Conservation (phyloP, 192 early-diverging fungal genomes). For the Podila epicladia region DNA sequence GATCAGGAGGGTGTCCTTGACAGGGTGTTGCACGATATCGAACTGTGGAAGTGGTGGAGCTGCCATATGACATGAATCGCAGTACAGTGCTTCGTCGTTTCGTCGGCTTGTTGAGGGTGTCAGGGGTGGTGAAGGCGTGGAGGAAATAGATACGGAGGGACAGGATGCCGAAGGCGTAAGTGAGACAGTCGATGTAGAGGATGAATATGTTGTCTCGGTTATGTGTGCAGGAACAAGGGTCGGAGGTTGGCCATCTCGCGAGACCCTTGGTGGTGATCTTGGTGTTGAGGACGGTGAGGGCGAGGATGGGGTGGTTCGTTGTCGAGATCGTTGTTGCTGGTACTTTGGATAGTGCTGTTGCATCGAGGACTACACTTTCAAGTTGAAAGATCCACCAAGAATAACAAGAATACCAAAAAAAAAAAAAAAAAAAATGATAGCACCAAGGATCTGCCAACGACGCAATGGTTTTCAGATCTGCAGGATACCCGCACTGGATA, state of each 20-base stretch:
- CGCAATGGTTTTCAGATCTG: not conserved
- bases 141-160: not conserved
- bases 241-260: not conserved
- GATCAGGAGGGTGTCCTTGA: slow-evolving; percentile 54
- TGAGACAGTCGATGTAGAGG: not conserved
- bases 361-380: not conserved
- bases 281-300: not conserved
- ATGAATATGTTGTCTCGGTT: too few relatives aligned
- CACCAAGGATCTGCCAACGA: too few relatives aligned
- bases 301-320: not conserved
- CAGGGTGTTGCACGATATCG: slow-evolving; percentile 57
- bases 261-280: not conserved
- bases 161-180: not conserved
- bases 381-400: not conserved
- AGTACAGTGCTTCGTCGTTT: not conserved
- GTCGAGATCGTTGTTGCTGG: not conserved
- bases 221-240: too few relatives aligned
- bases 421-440: too few relatives aligned
- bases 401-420: not conserved
- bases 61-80: not conserved
- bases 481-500: too few relatives aligned
- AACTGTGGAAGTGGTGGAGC: not conserved
- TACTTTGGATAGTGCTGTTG: slow-evolving; percentile 1
- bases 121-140: not conserved
- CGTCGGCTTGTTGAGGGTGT: not conserved